Evolutionary conservation across 306 rosid species (phyloP), one percentile per base, ranked within the genome.

Genomic region (Inga laurina): DNA sequence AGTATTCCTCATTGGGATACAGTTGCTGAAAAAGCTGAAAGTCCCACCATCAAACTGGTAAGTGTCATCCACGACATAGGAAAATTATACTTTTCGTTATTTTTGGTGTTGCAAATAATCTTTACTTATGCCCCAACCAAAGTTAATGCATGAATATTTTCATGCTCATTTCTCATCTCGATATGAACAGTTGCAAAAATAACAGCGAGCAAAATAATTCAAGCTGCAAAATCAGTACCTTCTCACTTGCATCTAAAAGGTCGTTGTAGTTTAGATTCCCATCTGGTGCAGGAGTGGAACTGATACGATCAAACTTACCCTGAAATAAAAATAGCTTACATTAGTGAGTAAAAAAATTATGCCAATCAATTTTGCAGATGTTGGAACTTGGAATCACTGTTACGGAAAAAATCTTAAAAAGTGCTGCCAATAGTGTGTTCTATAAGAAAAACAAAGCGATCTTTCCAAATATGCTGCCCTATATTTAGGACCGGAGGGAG

Each of bases 201-300:
- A 82, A 44, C 35, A 66, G 41, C 18, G 59, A 85, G 45, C 52
- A 73, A 52, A 22, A 35, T 54, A 76, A 76, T 46, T 39, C 30
- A 61, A 74, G 48, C 59, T 74, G 32, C 65, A 59, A 64, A 64
- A 44, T 65, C 32, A 66, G 22, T 86, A 94, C 99, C 98, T 79
- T 79, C 80, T 84, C 79, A 12, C 92, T 74, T 14, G 87, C 87
- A 65, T 86, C 90, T 84, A 96, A 57, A 66, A 92, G 74, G 62
- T 91, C 85, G 69, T 88, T 77, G 83, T 88, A 90, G 92, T 86
- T 84, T 46, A 96, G 90, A 87, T 84, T 87, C 86, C 97, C 99
- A 88, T 94, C 98, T 0, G 97, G 97, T 75, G 88, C 76, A 39
- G 97, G 87, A 80, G 97, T 49, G 85, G 86, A 86, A 83, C 87